phyloP scores from a whole-genome alignment of 1,139 yeast species.

The Geotrichum citri-aurantii region DNA sequence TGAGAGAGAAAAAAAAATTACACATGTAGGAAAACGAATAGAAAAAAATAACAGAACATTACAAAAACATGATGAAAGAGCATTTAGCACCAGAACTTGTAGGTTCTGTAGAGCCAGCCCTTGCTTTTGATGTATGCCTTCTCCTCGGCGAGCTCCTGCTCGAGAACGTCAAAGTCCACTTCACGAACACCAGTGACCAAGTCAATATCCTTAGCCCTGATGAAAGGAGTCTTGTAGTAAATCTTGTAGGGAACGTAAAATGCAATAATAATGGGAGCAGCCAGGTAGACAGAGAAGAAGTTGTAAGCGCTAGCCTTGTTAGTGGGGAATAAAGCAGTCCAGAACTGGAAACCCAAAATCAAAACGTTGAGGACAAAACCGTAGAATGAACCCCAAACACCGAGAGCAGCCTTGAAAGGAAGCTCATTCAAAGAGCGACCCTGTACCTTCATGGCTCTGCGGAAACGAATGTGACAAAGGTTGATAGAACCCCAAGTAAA shows the following conservation, averaged over 20 bases:
- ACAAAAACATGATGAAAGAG: background rate
- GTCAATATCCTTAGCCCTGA: conserved; percentile 45
- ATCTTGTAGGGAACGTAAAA: conserved; percentile 46
- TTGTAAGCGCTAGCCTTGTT: conserved; percentile 41
- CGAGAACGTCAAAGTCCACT: conserved; percentile 45
- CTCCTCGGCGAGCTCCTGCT: conserved; percentile 46
- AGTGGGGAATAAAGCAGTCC: conserved; percentile 64
- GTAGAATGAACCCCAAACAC: conserved; percentile 61
- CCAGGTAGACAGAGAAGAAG: conserved; percentile 48
- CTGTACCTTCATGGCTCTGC: conserved; percentile 52
- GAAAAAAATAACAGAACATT: background rate
- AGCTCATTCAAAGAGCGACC: conserved; percentile 62
- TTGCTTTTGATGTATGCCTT: conserved; percentile 35
- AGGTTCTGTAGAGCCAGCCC: conserved; percentile 36
- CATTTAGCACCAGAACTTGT: conserved; percentile 42
- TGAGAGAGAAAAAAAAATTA: background rate
- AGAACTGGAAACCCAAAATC: conserved; percentile 52
- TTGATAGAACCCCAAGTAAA: conserved; percentile 74
- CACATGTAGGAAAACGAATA: background rate
- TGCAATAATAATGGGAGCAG: conserved; percentile 44
- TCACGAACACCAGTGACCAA: conserved; percentile 47
- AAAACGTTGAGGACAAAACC: conserved; percentile 57
- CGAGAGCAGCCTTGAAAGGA: conserved; percentile 65
- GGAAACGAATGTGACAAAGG: conserved; percentile 59
- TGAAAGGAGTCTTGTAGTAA: conserved; percentile 38